These are phyloP conservation scores for Penicillium odoratum DNA, from an alignment of 495 filamentous ascomycete species.

Conservation along the genomic window DNA sequence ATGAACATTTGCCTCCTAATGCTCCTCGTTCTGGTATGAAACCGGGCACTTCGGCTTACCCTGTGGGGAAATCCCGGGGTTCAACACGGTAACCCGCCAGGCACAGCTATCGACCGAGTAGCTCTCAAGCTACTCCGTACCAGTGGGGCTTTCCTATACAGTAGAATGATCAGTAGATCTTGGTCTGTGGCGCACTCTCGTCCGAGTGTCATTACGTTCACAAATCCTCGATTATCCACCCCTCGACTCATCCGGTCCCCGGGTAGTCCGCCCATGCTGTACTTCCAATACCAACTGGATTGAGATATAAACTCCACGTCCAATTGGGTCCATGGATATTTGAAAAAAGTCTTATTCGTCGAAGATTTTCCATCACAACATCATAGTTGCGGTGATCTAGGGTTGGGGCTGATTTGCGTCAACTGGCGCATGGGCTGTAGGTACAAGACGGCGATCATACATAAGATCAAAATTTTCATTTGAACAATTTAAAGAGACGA, in stretches of 20 bases:
- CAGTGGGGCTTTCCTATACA: neutral
- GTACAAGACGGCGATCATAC: no score
- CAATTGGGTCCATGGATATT: neutral
- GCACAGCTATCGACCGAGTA: conserved; percentile 22
- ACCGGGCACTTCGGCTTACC: conserved; percentile 36
- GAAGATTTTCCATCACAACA: no score
- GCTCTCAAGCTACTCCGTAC: neutral
- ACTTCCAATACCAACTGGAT: neutral
- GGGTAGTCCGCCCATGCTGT: neutral
- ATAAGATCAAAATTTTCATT: no score
- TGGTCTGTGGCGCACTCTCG: neutral
- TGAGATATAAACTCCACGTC: no score
- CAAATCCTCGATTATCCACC: neutral
- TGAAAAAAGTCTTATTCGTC: no score
- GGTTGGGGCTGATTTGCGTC: neutral
- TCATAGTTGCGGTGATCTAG: neutral
- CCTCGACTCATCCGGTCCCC: neutral
- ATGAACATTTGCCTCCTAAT: conserved; percentile 24
- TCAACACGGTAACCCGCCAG: conserved; percentile 23
- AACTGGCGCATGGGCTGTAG: neutral
- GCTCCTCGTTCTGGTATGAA: conserved; percentile 21
- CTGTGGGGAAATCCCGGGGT: conserved; percentile 33
- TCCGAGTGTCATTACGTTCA: conserved; percentile 1
- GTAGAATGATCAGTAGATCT: neutral
- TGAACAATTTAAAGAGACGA: no score